phyloP scores from a whole-genome alignment of 2,329 filamentous ascomycete genomes.

The Sporothrix mexicana region DNA sequence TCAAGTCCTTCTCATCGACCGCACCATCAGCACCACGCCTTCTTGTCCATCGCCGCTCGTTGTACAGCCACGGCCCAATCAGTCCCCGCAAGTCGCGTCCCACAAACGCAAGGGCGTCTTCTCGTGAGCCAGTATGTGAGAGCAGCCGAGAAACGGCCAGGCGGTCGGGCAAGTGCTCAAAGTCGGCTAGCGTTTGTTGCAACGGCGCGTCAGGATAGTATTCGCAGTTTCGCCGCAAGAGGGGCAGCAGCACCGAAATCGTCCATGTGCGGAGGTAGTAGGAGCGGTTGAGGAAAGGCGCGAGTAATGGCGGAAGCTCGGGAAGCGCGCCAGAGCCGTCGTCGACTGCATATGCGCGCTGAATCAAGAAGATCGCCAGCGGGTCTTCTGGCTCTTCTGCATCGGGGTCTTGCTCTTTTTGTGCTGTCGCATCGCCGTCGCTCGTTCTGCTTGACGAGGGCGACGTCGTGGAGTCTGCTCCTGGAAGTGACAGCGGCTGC shows the following conservation, averaged over 20 bases:
- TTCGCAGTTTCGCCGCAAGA: slow-evolving; percentile 71
- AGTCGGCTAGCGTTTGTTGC: slow-evolving; percentile 63
- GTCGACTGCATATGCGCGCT: slow-evolving; percentile 72
- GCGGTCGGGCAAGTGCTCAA: slow-evolving; percentile 65
- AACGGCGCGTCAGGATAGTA: slow-evolving; percentile 65
- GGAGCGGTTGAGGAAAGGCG: slow-evolving; percentile 69
- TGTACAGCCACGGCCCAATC: slow-evolving; percentile 76
- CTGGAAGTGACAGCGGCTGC: slow-evolving; percentile 59
- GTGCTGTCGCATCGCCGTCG: slow-evolving; percentile 36
- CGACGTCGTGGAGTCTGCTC: neutral
- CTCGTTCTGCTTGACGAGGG: slow-evolving; percentile 48
- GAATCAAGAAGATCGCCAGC: slow-evolving; percentile 64
- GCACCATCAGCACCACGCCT: slow-evolving; percentile 39
- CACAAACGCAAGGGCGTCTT: slow-evolving; percentile 48
- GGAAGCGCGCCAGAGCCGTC: slow-evolving; percentile 72
- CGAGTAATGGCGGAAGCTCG: slow-evolving; percentile 69
- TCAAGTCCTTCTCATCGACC: slow-evolving; percentile 17
- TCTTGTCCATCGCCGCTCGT: slow-evolving; percentile 62
- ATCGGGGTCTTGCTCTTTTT: slow-evolving; percentile 48
- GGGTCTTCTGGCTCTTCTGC: slow-evolving; percentile 47
- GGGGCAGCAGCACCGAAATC: slow-evolving; percentile 70
- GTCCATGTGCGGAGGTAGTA: slow-evolving; percentile 70
- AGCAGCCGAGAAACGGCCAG: slow-evolving; percentile 67
- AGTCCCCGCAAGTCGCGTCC: slow-evolving; percentile 71
- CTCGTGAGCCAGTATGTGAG: slow-evolving; percentile 55